These are phyloP conservation scores for Detonula confervacea DNA, from an alignment of 352 stramenopile species.

Conservation along the genomic window DNA sequence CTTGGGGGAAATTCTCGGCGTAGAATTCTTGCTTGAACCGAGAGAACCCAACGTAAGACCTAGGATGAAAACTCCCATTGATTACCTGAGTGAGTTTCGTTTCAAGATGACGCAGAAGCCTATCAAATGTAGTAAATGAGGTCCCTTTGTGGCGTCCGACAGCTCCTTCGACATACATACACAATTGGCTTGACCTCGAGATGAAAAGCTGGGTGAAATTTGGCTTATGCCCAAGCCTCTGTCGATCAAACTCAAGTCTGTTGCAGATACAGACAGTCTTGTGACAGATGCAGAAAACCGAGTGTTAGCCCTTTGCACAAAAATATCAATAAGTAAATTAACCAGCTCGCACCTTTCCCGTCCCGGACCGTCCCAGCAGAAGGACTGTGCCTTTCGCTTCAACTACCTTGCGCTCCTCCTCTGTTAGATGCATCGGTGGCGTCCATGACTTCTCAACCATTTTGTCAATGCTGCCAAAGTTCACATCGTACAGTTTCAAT, in stretches of 20 bases:
- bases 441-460: constrained; percentile 54
- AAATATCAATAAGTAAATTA: neutral
- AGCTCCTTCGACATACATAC: constrained; percentile 56
- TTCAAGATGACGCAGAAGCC: constrained; percentile 43
- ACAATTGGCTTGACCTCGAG: constrained; percentile 54
- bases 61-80: neutral
- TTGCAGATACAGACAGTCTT: constrained; percentile 62
- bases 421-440: constrained; percentile 63
- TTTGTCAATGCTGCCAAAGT: constrained; percentile 46
- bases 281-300: neutral
- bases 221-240: constrained; percentile 19
- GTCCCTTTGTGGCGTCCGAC: constrained; percentile 31
- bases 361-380: constrained; percentile 66
- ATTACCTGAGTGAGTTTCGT: constrained; percentile 7
- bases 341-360: constrained; percentile 46
- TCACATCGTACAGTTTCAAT: constrained; percentile 73
- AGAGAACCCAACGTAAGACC: constrained; percentile 45
- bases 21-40: constrained; percentile 66
- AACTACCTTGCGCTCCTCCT: constrained; percentile 65
- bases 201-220: constrained; percentile 69
- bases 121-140: constrained; percentile 51
- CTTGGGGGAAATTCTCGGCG: constrained; percentile 3
- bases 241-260: constrained; percentile 65
- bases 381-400: constrained; percentile 67
- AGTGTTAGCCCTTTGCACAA: neutral